Base-by-base conservation (phyloP, 768 basidiomycete species). In the Russula sp. region DNA sequence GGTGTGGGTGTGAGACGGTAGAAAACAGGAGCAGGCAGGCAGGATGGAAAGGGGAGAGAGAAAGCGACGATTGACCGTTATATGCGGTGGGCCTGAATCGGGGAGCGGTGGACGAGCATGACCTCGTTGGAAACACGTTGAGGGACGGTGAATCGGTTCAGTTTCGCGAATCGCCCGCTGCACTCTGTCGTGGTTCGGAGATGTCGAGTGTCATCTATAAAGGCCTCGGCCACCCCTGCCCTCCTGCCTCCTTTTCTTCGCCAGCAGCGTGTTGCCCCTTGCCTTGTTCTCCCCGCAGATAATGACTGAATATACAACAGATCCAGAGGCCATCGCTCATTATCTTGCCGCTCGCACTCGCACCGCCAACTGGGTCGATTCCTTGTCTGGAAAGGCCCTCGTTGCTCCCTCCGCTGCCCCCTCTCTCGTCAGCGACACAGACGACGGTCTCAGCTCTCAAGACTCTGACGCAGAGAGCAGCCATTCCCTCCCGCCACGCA, bases 271-370 rank as follows among this genome's bases (percentile, higher is more conserved):
- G n/a, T n/a, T n/a, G n/a, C n/a, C n/a, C n/a, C n/a, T n/a, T n/a
- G n/a, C n/a, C n/a, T n/a, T n/a, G n/a, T n/a, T n/a, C n/a, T n/a
- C n/a, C n/a, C n/a, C n/a, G n/a, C n/a, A n/a, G n/a, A n/a, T n/a
- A n/a, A 87, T 88, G 86, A 84, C 85, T 58, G 85, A 85, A 74
- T 85, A 84, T 71, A 78, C 80, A 0, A 75, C 78, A 48, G 82
- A 82, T 46, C 79, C 85, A 1, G 81, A 84, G 64, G 81, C 83
- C 50, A 73, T 81, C 49, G 78, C 79, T 53, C 79, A 83, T 69
- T 86, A 78, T 69, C 78, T 82, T 74, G 76, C 75, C 58, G 75
- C 86, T 64, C 81, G 79, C 51, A 79, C 86, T 32, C 80, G 88
- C 52, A 88, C 86, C 5, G 78, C 80, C 32, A 69, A 79, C 69